These are phyloP conservation scores for Nemophila menziesii DNA, from an alignment of 257 asterid species.

Conservation along the genomic window DNA sequence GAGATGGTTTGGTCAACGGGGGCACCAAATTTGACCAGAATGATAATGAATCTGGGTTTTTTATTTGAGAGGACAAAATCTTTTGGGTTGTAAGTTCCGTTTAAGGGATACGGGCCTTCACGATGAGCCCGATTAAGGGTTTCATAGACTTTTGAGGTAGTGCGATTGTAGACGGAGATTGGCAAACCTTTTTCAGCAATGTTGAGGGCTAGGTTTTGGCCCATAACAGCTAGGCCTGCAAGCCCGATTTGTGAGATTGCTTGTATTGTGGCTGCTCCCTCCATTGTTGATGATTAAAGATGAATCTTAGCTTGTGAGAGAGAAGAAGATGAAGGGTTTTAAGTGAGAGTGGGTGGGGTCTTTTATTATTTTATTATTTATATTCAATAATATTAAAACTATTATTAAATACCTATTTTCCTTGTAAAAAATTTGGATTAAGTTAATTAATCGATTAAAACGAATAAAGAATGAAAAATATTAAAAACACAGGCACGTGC, in stretches of 20 bases:
- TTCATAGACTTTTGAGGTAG: constrained; percentile 66
- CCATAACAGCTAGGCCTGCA: constrained; percentile 83
- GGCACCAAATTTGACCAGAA: constrained; percentile 85
- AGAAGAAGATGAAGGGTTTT: too few species aligned
- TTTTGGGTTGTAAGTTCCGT: constrained; percentile 53
- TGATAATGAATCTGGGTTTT: constrained; percentile 67
- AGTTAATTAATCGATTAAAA: too few species aligned
- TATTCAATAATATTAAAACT: too few species aligned
- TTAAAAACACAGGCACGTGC: too few species aligned
- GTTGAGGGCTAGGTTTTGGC: constrained; percentile 81
- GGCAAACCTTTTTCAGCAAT: constrained; percentile 89
- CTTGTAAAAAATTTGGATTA: too few species aligned
- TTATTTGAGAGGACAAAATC: constrained; percentile 63
- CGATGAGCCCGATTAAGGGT: constrained; percentile 70
- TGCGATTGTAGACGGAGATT: constrained; percentile 71
- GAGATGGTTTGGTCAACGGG: constrained; percentile 89
- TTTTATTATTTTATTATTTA: too few species aligned
- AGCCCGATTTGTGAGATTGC: constrained; percentile 59
- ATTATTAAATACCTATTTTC: too few species aligned
- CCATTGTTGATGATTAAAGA: too few species aligned
- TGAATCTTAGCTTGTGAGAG: too few species aligned
- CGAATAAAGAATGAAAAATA: too few species aligned
- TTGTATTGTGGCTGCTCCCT: constrained; percentile 28
- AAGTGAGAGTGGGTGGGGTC: too few species aligned
- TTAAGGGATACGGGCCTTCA: constrained; percentile 63